Evolutionary conservation across 345 rosid genomes (phyloP).

Genomic region (Cardiospermum halicacabum): DNA sequence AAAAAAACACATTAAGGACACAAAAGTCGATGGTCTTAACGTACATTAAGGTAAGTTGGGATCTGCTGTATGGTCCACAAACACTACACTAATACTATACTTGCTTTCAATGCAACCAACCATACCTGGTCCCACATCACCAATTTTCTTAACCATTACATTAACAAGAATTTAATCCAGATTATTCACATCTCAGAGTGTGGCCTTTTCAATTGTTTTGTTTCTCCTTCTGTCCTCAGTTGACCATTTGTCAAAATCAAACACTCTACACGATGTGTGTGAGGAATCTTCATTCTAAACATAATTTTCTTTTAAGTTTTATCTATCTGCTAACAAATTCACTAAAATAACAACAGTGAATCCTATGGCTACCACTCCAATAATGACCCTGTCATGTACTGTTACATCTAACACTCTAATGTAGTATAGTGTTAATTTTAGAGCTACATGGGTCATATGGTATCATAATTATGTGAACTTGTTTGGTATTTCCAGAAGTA

Average conservation of each 20-base stretch:
- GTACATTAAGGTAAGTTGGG: background rate
- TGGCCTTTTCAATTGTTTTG: background rate
- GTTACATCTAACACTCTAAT: conserved; percentile 6
- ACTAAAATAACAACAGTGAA: no score
- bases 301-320: no score
- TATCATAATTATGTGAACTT: conserved; percentile 4
- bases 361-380: background rate
- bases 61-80: background rate
- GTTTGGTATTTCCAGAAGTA: background rate
- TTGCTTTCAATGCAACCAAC: background rate
- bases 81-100: no score
- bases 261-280: background rate
- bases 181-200: no score
- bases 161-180: no score
- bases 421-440: background rate
- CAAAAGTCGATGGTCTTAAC: conserved; percentile 1
- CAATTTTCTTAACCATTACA: no score
- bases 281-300: background rate
- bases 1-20: background rate
- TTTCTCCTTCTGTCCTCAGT: background rate
- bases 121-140: conserved; percentile 1
- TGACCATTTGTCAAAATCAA: conserved; percentile 10
- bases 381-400: conserved; percentile 7
- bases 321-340: no score
- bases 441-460: conserved; percentile 10